phyloP scores from a whole-genome alignment of 2,329 filamentous ascomycete genomes.

The Neocucurbitaria cava region DNA sequence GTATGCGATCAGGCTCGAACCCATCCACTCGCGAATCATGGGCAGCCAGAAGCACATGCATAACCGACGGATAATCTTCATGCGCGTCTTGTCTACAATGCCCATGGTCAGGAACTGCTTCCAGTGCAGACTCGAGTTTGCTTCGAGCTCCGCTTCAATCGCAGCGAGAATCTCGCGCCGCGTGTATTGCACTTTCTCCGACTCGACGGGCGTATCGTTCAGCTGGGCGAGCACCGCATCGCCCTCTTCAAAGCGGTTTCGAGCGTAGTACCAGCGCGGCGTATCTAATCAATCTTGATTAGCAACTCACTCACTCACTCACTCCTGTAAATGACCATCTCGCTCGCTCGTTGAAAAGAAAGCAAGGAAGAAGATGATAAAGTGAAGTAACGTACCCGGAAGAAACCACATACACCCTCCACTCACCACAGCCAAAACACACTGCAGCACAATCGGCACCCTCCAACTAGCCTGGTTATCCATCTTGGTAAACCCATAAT shows the following conservation, averaged over 20 bases:
- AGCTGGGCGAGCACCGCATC: constrained; percentile 17
- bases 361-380: neutral
- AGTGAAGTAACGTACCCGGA: constrained; percentile 8
- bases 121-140: constrained; percentile 23
- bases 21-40: constrained; percentile 28
- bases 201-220: constrained; percentile 14
- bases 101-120: constrained; percentile 21
- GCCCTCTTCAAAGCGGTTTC: constrained; percentile 20
- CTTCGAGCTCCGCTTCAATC: constrained; percentile 23
- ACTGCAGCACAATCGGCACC: constrained; percentile 17
- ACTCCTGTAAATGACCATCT: neutral
- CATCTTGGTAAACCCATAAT: constrained; percentile 10
- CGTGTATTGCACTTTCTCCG: constrained; percentile 16
- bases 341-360: neutral
- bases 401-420: constrained; percentile 18
- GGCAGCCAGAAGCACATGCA: constrained; percentile 26
- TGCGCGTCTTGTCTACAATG: constrained; percentile 16
- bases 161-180: constrained; percentile 16
- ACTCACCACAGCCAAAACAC: constrained; percentile 14
- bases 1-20: constrained; percentile 18
- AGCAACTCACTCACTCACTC: neutral
- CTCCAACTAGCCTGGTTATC: constrained; percentile 16
- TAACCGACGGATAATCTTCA: constrained; percentile 23
- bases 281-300: constrained; percentile 8
- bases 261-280: constrained; percentile 25